These are phyloP conservation scores for Punctularia strigosozonata DNA, from an alignment of 768 basidiomycete genomes.

Conservation along the genomic window DNA sequence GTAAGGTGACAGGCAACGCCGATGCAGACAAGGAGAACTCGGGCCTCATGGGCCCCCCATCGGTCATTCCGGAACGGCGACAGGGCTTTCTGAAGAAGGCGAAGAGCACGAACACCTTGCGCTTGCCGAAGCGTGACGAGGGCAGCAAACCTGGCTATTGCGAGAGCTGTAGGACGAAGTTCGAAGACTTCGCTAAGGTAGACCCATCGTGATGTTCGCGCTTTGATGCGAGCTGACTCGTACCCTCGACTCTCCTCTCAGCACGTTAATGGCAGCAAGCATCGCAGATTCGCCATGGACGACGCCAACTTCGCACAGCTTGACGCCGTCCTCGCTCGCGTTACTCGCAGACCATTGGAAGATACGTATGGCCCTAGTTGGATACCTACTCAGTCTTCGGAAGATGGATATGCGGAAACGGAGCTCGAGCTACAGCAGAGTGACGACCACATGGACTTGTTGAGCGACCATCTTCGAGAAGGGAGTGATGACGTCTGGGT, in stretches of 20 bases:
- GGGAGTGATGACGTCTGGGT: not conserved
- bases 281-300: conserved; percentile 73
- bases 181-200: conserved; percentile 77
- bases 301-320: conserved; percentile 68
- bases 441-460: too few relatives aligned
- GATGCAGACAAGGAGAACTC: conserved; percentile 17
- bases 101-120: conserved; percentile 69
- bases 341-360: conserved; percentile 33
- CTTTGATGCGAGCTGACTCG: conserved; percentile 3
- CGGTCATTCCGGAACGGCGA: conserved; percentile 40
- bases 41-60: conserved; percentile 59
- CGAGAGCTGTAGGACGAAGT: conserved; percentile 89
- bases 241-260: conserved; percentile 19
- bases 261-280: conserved; percentile 66
- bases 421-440: too few relatives aligned
- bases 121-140: conserved; percentile 71
- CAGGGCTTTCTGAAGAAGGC: conserved; percentile 51
- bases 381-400: too few relatives aligned
- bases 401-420: too few relatives aligned
- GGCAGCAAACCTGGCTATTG: conserved; percentile 92
- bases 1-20: conserved; percentile 24
- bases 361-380: conserved; percentile 10
- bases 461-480: not conserved
- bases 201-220: conserved; percentile 16
- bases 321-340: conserved; percentile 59